Percentiles rank a stretch among this genome's conserved stretches.
Evolutionary conservation across 108 stramenopile species (phyloP).

Genomic region (Stephanodiscus minutulus): DNA sequence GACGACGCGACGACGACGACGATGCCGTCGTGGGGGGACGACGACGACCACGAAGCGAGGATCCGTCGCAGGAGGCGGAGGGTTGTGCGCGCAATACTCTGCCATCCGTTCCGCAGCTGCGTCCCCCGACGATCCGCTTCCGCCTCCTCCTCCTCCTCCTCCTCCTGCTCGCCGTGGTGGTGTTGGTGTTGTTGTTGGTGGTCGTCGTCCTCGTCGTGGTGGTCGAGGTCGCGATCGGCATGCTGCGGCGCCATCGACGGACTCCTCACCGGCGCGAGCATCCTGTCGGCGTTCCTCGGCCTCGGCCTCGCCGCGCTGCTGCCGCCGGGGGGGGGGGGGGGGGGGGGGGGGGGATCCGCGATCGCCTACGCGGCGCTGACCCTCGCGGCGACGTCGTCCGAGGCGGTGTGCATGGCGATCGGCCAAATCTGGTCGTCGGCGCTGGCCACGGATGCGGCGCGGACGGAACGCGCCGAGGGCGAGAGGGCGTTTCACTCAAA

Average conservation of each 20-base stretch:
- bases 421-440: too few relatives aligned
- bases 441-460: constrained; percentile 38
- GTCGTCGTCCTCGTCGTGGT: neutral
- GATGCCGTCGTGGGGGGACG: neutral
- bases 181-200: neutral
- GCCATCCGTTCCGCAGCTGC: constrained; percentile 30
- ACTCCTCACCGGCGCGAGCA: constrained; percentile 70
- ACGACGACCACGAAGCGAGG: neutral
- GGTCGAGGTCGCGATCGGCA: constrained; percentile 58
- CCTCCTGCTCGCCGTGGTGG: too few relatives aligned
- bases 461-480: constrained; percentile 52
- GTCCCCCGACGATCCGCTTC: neutral
- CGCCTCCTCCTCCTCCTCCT: too few relatives aligned
- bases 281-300: constrained; percentile 65
- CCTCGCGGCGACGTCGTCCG: too few relatives aligned
- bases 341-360: too few relatives aligned
- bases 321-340: too few relatives aligned
- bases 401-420: too few relatives aligned
- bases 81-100: constrained; percentile 17
- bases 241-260: constrained; percentile 79
- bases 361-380: too few relatives aligned
- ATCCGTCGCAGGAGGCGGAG: constrained; percentile 13
- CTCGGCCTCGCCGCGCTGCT: too few relatives aligned
- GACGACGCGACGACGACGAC: neutral
- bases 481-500: constrained; percentile 42